Base-by-base conservation (phyloP, 108 stramenopile species). In the Pseudonitzschia multiseries region DNA sequence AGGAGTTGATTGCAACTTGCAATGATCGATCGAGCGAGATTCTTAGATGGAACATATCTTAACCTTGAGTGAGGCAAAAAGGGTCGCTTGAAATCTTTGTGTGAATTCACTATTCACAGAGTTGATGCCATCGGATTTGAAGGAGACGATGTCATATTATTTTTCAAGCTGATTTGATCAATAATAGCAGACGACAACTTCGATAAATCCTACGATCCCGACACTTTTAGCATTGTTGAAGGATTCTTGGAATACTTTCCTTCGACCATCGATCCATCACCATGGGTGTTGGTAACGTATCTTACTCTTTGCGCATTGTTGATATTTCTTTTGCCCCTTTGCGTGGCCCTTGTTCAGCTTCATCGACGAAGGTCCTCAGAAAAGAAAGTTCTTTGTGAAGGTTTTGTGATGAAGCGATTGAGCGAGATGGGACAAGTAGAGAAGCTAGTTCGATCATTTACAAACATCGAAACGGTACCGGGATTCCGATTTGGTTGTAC, bases 211-310 rank as follows among this genome's bases (percentile, higher is more conserved):
- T 57, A 57, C 56, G 56, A 57, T 57, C 17, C 0, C 20, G 20
- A 10, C 20, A 18, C 15, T 59, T 59, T 59, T 6, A 31, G 29
- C 53, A 24, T 24, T 59, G 57, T 6, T 12, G 15, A 28, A 59
- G 21, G 57, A 27, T 59, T 59, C n/a, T 59, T 22, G 57, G 24
- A 59, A 14, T 27, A 59, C n/a, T 15, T 59, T 59, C 24, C 57
- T 10, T 15, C 27, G 14, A 59, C 57, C 57, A 59, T 59, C 21
- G 57, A 59, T 27, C 24, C 57, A 59, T 59, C 57, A 28, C 57
- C 57, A 28, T 59, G 57, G 57, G 57, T 13, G 10, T 27, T 59
- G 29, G 21, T 24, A 27, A n/a, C 26, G 29, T 27, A n/a, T 31
- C 9, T 27, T 31, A 26, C 0, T 31, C 29, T 59, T 59, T 24